Base-by-base conservation (phyloP, 805 yeast genomes). In the Kregervanrija fluxuum region DNA sequence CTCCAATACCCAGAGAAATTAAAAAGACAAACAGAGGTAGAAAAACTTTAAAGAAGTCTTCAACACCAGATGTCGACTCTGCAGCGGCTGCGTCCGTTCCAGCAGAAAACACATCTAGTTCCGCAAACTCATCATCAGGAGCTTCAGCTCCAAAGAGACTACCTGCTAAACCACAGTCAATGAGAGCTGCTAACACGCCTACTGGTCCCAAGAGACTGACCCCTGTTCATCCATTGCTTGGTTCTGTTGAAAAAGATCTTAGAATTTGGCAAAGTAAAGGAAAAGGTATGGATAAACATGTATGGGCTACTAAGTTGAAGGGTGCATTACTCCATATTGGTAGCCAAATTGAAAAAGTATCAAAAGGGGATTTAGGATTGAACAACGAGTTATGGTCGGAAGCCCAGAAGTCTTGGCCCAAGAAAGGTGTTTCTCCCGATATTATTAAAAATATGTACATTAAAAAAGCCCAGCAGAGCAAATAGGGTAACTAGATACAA, bases 371-470 rank as follows among this genome's bases (percentile, higher is more conserved):
- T 30, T 35, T 44, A 8, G 44, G 43, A 33, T 34, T 60, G 40
- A 62, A 59, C 43, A 41, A 48, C 31, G 61, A 60, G 30, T 48
- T 62, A 15, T 62, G 67, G 67, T 39, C 48, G 6, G 52, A 54
- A 40, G 67, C 65, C 3, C 59, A 56, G 40, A 57, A 49, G 42
- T 60, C 60, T 3, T 62, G 67, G 67, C 67, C 67, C 2, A 62
- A 61, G 41, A 56, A 56, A 17, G 63, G 59, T 13, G 65, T 61
- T 5, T 52, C 51, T 13, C 54, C 62, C 8, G 59, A 55, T 35
- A 51, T 57, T 41, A 56, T 62, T 39, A 62, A 54, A 47, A 57
- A 56, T 40, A 60, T 62, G 59, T 62, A 62, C 42, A 52, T 57
- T 34, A 61, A 61, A 43, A 61, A 61, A 50, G 54, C 49, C 16